A percentile compares a stretch with the other conserved stretches of the same genome.
Evolutionary conservation across 1,284 basidiomycete genomes (phyloP).

Genomic region (Ceratobasidium papillatum): DNA sequence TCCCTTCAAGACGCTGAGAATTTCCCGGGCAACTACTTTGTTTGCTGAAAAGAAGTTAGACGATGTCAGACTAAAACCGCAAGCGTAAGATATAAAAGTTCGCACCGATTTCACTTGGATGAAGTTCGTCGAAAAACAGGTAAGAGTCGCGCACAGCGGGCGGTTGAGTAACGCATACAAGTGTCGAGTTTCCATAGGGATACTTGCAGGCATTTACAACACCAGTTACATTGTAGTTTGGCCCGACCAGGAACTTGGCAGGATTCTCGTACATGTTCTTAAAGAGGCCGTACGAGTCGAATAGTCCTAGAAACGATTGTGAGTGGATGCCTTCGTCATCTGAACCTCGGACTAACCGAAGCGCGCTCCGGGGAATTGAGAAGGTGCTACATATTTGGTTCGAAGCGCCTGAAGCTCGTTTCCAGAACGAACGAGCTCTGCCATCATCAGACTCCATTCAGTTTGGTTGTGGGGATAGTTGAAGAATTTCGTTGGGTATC

Average conservation of each 20-base stretch:
- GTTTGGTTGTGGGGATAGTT: constrained; percentile 51
- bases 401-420: constrained; percentile 54
- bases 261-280: constrained; percentile 63
- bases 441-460: constrained; percentile 56
- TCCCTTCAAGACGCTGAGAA: constrained; percentile 4
- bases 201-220: constrained; percentile 55
- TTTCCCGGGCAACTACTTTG: constrained; percentile 7
- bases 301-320: constrained; percentile 48
- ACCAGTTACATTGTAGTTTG: constrained; percentile 64
- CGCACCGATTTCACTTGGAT: not conserved
- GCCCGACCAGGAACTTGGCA: constrained; percentile 63
- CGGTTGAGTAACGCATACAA: constrained; percentile 30
- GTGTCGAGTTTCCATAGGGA: constrained; percentile 52
- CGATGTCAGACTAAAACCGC: no score
- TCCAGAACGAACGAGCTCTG: constrained; percentile 52
- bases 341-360: constrained; percentile 50
- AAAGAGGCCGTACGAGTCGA: constrained; percentile 58
- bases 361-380: constrained; percentile 52
- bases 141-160: constrained; percentile 22
- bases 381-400: constrained; percentile 50
- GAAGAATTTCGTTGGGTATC: constrained; percentile 55
- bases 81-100: no score
- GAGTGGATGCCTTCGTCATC: constrained; percentile 53
- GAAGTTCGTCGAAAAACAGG: constrained; percentile 32
- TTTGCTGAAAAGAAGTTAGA: constrained; percentile 1